Evolutionary conservation across 495 filamentous ascomycete genomes (phyloP), one percentile per base, ranked within the genome.

Genomic region (Hypoxylon fuscum): DNA sequence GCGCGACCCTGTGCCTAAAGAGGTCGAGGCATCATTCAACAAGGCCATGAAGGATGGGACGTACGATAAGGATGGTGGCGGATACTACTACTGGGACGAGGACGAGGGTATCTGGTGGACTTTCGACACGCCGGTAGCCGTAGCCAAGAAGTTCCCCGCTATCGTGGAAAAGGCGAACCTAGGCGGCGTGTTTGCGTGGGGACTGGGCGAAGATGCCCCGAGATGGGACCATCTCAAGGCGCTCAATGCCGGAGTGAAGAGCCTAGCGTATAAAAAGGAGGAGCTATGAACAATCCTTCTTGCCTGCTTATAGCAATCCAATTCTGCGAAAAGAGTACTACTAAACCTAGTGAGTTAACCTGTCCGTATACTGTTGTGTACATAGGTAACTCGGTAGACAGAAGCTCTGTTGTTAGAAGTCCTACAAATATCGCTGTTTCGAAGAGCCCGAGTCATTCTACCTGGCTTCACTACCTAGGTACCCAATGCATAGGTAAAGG

Each of bases 181-280:
- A 1, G 90, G 89, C 3, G 88, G 88, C 15, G 84, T 90, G 22
- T 89, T 90, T 77, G 86, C 87, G 0, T 90, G 88, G 90, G 88
- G 82, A 20, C 68, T 93, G 58, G 90, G 88, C 3, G 88, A 92
- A 73, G 89, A 92, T 74, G 86, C 81, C 1, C 73, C 81, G 27
- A 65, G 79, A 20, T 89, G 78, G 53, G 72, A 74, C 47, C 88
- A 90, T 71, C 66, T 91, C 2, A 72, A 78, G 37, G 83, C 84
- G 3, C 80, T 89, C 67, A 85, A 81, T 57, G 60, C 74, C 23
- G 81, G 81, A 18, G 55, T 82, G 12, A 53, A 68, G 22, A 69
- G 64, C 1, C 25, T 79, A 5, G 55, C 64, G 1, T 51, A 53
- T 34, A 66, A 40, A 32, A 72, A 69, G 51, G 69, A 70, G 38